phyloP scores from a whole-genome alignment of 1,139 yeast genomes.

The Hansenula anomala region DNA sequence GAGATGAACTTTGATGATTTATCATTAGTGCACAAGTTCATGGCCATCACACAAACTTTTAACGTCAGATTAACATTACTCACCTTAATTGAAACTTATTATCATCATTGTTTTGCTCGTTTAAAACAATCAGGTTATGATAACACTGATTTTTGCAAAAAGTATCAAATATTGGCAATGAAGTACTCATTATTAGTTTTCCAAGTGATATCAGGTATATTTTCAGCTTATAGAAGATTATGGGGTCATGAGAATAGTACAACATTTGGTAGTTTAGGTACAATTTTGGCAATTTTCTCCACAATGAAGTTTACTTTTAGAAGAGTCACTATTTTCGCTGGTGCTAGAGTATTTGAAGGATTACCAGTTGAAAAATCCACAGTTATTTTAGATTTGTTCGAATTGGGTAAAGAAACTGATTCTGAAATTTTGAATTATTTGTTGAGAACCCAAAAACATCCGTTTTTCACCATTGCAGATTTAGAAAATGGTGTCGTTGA shows the following conservation, averaged over 20 bases:
- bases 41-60: not conserved
- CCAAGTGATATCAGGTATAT: not conserved
- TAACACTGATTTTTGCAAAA: not conserved
- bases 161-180: not conserved
- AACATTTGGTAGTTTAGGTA: not conserved
- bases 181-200: slow-evolving; percentile 1
- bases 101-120: not conserved
- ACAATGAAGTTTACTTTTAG: not conserved
- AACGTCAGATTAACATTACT: not conserved
- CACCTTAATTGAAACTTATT: not conserved
- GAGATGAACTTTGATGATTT: slow-evolving; percentile 1
- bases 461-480: not conserved
- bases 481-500: slow-evolving; percentile 1
- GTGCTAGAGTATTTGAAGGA: not conserved
- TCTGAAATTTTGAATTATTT: not conserved
- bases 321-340: slow-evolving; percentile 1
- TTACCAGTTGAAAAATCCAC: not conserved
- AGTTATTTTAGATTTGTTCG: not conserved
- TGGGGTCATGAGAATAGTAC: slow-evolving; percentile 1
- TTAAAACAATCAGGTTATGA: not conserved
- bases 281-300: not conserved
- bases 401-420: not conserved
- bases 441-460: no score
- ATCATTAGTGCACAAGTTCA: not conserved
- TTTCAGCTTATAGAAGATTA: not conserved